These are phyloP conservation scores for Lecanicillium sp. DNA, from an alignment of 2,329 filamentous ascomycete genomes.

Conservation along the genomic window DNA sequence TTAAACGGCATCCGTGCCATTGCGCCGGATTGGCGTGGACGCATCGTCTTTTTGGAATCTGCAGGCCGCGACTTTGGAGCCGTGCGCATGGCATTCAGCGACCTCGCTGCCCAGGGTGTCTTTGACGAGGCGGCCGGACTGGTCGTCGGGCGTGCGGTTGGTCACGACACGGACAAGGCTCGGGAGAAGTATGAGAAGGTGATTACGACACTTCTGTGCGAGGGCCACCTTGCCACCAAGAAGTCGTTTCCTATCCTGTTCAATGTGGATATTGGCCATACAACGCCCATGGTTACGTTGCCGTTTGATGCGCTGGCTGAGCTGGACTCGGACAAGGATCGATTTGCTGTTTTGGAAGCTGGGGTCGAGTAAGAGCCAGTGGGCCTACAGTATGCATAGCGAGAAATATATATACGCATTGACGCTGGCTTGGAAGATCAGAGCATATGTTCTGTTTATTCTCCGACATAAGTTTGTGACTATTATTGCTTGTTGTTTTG, in stretches of 20 bases:
- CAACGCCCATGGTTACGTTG: conserved; percentile 32
- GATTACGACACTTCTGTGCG: conserved; percentile 26
- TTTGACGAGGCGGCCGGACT: conserved; percentile 33
- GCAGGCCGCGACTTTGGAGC: conserved; percentile 19
- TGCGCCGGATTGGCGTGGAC: conserved; percentile 27
- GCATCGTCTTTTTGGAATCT: conserved; percentile 34
- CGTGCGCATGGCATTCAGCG: conserved; percentile 27
- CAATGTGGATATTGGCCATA: conserved; percentile 35
- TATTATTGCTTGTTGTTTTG: no score
- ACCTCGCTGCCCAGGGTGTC: conserved; percentile 32
- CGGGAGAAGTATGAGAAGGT: conserved; percentile 20
- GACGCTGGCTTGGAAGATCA: no score
- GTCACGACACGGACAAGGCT: conserved; percentile 26
- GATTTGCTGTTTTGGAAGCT: conserved; percentile 23
- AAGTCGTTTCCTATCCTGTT: conserved; percentile 31
- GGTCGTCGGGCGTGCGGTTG: conserved; percentile 32
- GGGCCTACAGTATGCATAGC: no score
- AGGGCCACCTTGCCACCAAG: conserved; percentile 14
- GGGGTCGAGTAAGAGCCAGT: not conserved
- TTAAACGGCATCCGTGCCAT: conserved; percentile 24
- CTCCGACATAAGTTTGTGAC: no score
- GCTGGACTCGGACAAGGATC: conserved; percentile 29
- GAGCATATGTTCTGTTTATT: no score
- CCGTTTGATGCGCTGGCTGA: conserved; percentile 28
- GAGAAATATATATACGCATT: no score